Conservation (phyloP, 768 basidiomycete species). For the Collybia nuda region DNA sequence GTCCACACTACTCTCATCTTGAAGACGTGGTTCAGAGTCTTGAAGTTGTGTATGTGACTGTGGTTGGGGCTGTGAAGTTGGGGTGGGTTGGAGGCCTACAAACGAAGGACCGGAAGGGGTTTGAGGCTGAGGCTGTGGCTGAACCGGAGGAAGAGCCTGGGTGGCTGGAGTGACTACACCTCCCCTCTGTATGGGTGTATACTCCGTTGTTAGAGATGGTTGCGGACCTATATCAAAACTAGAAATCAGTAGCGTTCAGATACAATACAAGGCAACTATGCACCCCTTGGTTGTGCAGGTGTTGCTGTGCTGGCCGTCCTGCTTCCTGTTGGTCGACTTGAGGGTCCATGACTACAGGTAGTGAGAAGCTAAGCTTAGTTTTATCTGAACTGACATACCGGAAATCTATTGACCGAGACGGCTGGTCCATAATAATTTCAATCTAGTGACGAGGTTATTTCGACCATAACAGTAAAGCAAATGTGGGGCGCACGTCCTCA, state of each 20-base stretch:
- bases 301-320: slow-evolving; percentile 29
- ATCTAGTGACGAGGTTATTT: slow-evolving; percentile 57
- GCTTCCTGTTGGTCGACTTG: slow-evolving; percentile 26
- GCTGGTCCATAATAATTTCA: slow-evolving; percentile 88
- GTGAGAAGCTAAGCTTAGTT: not conserved
- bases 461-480: not conserved
- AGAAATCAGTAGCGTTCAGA: too few species aligned
- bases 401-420: slow-evolving; percentile 71
- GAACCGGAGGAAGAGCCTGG: slow-evolving; percentile 17
- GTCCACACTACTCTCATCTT: slow-evolving; percentile 56
- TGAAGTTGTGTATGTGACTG: slow-evolving; percentile 11
- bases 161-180: slow-evolving; percentile 28
- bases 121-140: slow-evolving; percentile 13
- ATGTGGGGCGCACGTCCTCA: slow-evolving; percentile 39
- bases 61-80: slow-evolving; percentile 11
- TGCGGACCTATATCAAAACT: slow-evolving; percentile 37
- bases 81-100: slow-evolving; percentile 12
- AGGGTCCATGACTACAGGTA: slow-evolving; percentile 32
- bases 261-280: not conserved
- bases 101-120: slow-evolving; percentile 12
- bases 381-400: slow-evolving; percentile 38
- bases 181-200: slow-evolving; percentile 70
- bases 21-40: slow-evolving; percentile 10
- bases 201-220: slow-evolving; percentile 77
- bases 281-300: slow-evolving; percentile 33